These are phyloP conservation scores for Poa annua DNA, from an alignment of 176 grass and related monocot species.

Conservation along the genomic window DNA sequence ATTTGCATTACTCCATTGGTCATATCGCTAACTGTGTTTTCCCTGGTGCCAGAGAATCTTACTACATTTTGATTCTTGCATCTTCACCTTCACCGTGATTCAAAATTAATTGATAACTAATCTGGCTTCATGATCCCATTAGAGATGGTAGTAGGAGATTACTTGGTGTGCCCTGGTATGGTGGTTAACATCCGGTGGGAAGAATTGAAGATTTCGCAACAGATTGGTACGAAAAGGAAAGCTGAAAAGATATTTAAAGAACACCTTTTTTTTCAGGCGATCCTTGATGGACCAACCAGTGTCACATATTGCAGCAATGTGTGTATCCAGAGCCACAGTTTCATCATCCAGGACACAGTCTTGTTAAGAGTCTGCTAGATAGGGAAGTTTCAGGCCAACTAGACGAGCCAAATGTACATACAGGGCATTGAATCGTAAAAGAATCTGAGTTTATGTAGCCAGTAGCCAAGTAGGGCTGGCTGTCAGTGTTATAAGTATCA, in stretches of 20 bases:
- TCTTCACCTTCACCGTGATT: background rate
- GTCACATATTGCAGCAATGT: background rate
- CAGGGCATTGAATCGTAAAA: background rate
- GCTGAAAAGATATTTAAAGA: background rate
- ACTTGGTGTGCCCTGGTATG: background rate
- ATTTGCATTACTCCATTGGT: background rate
- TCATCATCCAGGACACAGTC: background rate
- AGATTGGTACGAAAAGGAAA: background rate
- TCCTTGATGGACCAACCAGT: slow-evolving; percentile 7
- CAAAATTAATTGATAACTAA: background rate
- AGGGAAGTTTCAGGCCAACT: background rate
- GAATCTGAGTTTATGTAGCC: background rate
- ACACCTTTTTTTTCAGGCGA: background rate
- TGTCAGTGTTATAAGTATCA: background rate
- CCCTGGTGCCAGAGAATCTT: background rate
- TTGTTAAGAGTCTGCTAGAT: background rate
- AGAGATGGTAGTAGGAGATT: background rate
- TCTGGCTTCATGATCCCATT: background rate
- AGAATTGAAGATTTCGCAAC: background rate
- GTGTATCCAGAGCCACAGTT: background rate
- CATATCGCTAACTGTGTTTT: background rate
- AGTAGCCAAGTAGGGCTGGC: background rate
- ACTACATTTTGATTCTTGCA: background rate
- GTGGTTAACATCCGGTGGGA: slow-evolving; percentile 14
- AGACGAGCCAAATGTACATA: background rate